These are phyloP conservation scores for Pholiota adiposa DNA, from an alignment of 1,284 basidiomycete genomes.

Conservation along the genomic window DNA sequence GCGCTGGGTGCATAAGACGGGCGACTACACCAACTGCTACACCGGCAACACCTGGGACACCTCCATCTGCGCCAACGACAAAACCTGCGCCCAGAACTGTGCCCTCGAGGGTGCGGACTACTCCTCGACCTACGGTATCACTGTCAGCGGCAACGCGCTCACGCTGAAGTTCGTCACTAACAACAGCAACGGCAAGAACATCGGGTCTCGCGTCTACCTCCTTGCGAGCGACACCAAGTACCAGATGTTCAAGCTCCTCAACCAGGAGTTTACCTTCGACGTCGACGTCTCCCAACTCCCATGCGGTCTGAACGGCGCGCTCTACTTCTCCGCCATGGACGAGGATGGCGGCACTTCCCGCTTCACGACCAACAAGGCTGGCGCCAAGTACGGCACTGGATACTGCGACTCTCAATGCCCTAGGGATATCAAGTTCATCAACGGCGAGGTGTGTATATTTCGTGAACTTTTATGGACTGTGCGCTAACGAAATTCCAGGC, in stretches of 20 bases:
- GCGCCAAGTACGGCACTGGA: slow-evolving; percentile 23
- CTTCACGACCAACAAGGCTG: slow-evolving; percentile 12
- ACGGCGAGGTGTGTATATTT: slow-evolving; percentile 3
- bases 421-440: slow-evolving; percentile 8
- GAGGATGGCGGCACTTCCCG: slow-evolving; percentile 15
- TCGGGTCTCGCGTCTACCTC: slow-evolving; percentile 60
- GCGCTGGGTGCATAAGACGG: slow-evolving; percentile 18
- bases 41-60: slow-evolving; percentile 26
- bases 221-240: slow-evolving; percentile 33
- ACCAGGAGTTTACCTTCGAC: slow-evolving; percentile 62
- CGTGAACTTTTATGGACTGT: neutral
- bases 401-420: slow-evolving; percentile 27
- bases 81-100: slow-evolving; percentile 18
- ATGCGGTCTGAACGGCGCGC: slow-evolving; percentile 58
- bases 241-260: slow-evolving; percentile 55
- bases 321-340: slow-evolving; percentile 17
- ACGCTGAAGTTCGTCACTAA: slow-evolving; percentile 54
- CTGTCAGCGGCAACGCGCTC: slow-evolving; percentile 41
- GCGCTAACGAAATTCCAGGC: neutral
- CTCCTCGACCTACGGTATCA: slow-evolving; percentile 40
- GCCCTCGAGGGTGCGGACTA: slow-evolving; percentile 27
- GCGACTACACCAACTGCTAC: slow-evolving; percentile 34
- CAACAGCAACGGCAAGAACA: slow-evolving; percentile 39
- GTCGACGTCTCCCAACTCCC: slow-evolving; percentile 59
- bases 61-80: slow-evolving; percentile 16